Conservation (phyloP, 805 yeast genomes). For the Torulaspora indica region DNA sequence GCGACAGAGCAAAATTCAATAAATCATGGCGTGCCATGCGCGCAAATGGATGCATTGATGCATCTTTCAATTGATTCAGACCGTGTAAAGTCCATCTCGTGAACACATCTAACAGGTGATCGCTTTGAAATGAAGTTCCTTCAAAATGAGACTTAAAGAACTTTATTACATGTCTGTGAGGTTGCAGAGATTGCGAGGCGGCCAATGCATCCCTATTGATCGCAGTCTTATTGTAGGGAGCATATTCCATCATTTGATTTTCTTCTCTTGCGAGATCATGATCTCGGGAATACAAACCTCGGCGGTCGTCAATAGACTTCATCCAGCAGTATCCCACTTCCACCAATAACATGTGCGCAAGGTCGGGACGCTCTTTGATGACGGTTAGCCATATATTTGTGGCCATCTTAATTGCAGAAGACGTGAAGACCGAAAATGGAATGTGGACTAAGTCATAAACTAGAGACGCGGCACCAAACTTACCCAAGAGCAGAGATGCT, state of each 20-base stretch:
- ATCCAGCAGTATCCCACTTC: constrained; percentile 72
- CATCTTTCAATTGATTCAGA: constrained; percentile 46
- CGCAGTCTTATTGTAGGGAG: constrained; percentile 69
- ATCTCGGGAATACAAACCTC: constrained; percentile 60
- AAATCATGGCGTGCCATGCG: constrained; percentile 71
- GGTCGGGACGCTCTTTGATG: constrained; percentile 57
- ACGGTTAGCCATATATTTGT: constrained; percentile 77
- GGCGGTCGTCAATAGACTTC: constrained; percentile 49
- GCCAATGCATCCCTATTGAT: constrained; percentile 48
- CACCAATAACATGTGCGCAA: constrained; percentile 56
- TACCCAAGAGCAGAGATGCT: constrained; percentile 39
- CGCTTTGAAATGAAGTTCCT: constrained; percentile 69
- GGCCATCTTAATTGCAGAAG: constrained; percentile 56
- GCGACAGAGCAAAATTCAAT: constrained; percentile 59
- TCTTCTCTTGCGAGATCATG: constrained; percentile 58
- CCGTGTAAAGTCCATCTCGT: constrained; percentile 57
- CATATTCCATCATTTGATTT: constrained; percentile 74
- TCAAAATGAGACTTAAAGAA: constrained; percentile 74
- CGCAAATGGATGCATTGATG: constrained; percentile 80
- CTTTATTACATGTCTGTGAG: constrained; percentile 64
- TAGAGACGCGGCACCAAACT: constrained; percentile 39
- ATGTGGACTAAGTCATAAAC: constrained; percentile 50
- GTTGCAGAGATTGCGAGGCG: constrained; percentile 50
- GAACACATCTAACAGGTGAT: constrained; percentile 62
- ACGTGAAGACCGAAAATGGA: constrained; percentile 66